Base-by-base conservation (phyloP, 139 green algal genomes). In the Zygnema cylindricum region DNA sequence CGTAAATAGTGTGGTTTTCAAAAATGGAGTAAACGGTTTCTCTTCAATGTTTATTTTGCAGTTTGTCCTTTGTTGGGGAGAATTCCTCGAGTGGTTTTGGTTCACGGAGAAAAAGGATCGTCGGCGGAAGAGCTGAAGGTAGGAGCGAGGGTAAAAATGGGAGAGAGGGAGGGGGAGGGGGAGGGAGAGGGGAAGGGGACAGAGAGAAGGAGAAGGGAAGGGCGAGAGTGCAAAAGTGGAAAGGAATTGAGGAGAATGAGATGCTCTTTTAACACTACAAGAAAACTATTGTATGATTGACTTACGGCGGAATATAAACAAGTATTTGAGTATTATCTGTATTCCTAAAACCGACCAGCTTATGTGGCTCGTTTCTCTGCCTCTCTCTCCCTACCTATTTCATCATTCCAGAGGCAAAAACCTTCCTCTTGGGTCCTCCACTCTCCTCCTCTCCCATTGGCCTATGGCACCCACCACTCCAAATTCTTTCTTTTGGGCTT, bases 401-500 rank as follows among this genome's bases (percentile, higher is more conserved):
- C 57, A 73, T 30, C 57, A 25, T 73, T 30, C 30, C 57, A 73
- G 57, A 25, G 57, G 30, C 35, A 82, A 41, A 88, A 81, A 1
- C 82, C 82, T 22, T 11, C 57, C 2, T 57, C 33, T 21, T 88
- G n/a, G n/a, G 32, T 7, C 32, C 69, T 88, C 1, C 63, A 88
- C 63, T 36, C 21, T 16, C 82, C 82, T 0, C 82, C 82, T 21
- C 82, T 88, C n/a, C 16, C n/a, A 2, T 69, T 88, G 69, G 16
- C 82, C 22, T 92, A 57, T 21, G 89, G 89, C 78, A 91, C 86
- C 22, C 85, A 92, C 76, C 89, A 92, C 77, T 93, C 82, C 88
- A 98, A 98, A 88, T 90, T 89, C 11, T 95, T 96, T 43, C 33
- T 91, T 32, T 7, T 91, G 1, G 49, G 92, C 49, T 95, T 93